Base-by-base conservation (phyloP, 2,329 filamentous ascomycete genomes). In the Hortaea sp. region DNA sequence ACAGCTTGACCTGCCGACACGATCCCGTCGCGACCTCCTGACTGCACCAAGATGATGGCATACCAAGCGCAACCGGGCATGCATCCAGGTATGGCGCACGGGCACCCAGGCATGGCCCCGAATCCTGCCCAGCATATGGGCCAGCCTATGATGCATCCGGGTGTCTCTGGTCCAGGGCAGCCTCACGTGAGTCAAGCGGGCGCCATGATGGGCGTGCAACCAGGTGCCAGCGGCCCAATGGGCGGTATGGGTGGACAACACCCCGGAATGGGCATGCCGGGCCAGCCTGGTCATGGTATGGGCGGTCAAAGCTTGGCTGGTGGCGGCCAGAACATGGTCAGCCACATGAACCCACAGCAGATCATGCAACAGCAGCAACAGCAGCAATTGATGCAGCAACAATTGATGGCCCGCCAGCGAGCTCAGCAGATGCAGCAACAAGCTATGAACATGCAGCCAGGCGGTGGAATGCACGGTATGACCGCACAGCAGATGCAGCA, bases 151-250 rank as follows among this genome's bases (percentile, higher is more conserved):
- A 83, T 85, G 65, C 61, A 63, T 41, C 84, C 85, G 70, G 81
- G 77, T 50, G 84, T 84, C 29, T 85, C 84, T 48, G 83, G 78
- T 32, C 82, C 84, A 13, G 83, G 78, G 38, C 82, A 84, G 29
- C 76, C 78, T 42, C 83, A 85, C 62, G 81, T 86, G 54, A 85
- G 80, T 62, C 82, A 85, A 58, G 78, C 77, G 41, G 75, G 74
- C 29, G 76, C 80, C 47, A 78, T 88, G 74, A 87, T 89, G 83
- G 81, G 77, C 48, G 86, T 89, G 79, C 83, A 84, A 52, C 82
- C 82, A 29, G 79, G 82, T 50, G 74, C 73, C 45, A 71, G 69
- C 53, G 76, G 72, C 6, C 43, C 47, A 10, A 78, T 78, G 48
- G 73, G 69, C 13, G 55, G 50, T 7, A 61, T 62, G 57, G 55